Evolutionary conservation across 176 grass and related monocot genomes (phyloP), one percentile per base, ranked within the genome.

Genomic region (Oryza longistaminata): DNA sequence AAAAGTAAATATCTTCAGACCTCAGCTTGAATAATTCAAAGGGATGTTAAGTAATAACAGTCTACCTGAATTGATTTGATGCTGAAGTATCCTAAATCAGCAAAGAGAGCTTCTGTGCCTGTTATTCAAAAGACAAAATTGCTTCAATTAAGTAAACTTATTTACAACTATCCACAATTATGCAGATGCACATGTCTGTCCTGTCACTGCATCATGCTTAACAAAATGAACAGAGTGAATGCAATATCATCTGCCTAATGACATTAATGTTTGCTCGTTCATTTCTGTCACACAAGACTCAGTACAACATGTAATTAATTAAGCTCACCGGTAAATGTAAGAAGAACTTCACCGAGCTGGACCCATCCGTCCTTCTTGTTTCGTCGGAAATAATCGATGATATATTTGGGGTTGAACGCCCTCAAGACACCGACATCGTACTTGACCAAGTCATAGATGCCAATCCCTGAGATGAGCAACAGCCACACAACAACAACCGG

Each of bases 61-160:
- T 15, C 14, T 87, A 94, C 90, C 90, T 92, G 90, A 72, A 94
- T 88, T 4, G 93, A 88, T 71, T 68, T 94, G 67, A 92, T 76
- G 17, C 80, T 92, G 85, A 94, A 94, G 82, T 94, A 88, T 21
- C 93, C 93, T n/a, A 94, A 50, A 83, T 92, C 90, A 70, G 93
- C 93, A 86, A 90, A 94, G 11, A 94, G 83, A 27, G 93, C 93
- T 90, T 94, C 93, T 2, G 90, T 90, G 45, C 93, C 93, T 94
- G 82, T 87, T 52, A 52, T 52, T 79, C 45, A 46, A 25, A 53
- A 58, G 3, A 75, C 22, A 79, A 55, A 55, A 55, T 22, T 13
- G 11, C 24, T 24, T 67, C 26, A 25, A 21, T 17, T 53, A 62
- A 72, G 34, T 11, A 64, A 81, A 42, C 39, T 34, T 34, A 2